These are phyloP conservation scores for Eucalyptus brandiana DNA, from an alignment of 345 rosid species.

Conservation along the genomic window DNA sequence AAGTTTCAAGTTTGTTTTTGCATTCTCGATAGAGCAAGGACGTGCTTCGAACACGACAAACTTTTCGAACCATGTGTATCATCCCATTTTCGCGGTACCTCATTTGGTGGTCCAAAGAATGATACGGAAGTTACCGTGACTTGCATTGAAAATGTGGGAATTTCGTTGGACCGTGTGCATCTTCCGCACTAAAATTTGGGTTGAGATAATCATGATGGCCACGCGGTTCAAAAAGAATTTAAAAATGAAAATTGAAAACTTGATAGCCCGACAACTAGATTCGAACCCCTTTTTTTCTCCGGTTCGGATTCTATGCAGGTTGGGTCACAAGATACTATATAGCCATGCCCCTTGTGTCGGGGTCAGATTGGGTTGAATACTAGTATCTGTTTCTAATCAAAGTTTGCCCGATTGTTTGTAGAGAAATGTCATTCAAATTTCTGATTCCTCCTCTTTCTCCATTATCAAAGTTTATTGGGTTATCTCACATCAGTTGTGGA, in stretches of 20 bases:
- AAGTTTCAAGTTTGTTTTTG: not conserved
- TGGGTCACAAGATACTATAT: not conserved
- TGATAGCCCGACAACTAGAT: not conserved
- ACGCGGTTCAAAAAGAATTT: not conserved
- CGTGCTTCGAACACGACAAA: not conserved
- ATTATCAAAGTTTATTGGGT: too few species aligned
- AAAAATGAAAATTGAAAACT: not conserved
- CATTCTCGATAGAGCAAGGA: not conserved
- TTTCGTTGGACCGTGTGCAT: not conserved
- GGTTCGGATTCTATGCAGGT: not conserved
- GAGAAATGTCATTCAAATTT: too few species aligned
- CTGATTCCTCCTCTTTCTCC: too few species aligned
- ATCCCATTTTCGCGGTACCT: not conserved
- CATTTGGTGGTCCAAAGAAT: not conserved
- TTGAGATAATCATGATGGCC: not conserved
- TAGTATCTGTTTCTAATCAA: too few species aligned
- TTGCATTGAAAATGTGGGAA: not conserved
- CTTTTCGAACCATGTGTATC: not conserved
- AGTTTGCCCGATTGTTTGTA: not conserved
- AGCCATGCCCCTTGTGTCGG: not conserved
- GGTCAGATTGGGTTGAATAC: not conserved
- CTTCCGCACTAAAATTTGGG: not conserved
- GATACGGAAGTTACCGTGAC: not conserved
- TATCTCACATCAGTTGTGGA: rapidly evolving
- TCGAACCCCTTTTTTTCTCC: not conserved